Base-by-base conservation (phyloP, 495 filamentous ascomycete genomes). In the Cercophora scortea region DNA sequence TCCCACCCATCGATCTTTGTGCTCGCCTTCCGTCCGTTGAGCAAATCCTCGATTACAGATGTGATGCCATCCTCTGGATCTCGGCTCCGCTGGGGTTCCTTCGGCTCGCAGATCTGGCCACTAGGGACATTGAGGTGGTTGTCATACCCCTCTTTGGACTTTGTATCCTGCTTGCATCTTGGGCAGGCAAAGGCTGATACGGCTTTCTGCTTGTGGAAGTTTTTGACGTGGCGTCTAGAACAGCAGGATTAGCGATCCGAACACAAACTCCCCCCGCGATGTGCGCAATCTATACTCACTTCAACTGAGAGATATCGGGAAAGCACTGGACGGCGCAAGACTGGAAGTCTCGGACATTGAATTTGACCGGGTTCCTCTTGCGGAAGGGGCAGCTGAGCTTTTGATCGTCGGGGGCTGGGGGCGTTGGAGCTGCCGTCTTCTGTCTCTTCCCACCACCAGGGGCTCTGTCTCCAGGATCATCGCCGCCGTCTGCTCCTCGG, bases 351-450 rank as follows among this genome's bases (percentile, higher is more conserved):
- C 67, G 63, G 41, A 70, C 50, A 32, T 70, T 71, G 51, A 71
- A 71, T 42, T 50, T 58, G 45, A 60, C 42, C n/a, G 68, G 67
- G 40, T 71, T 71, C 16, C 68, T 55, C 56, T 71, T 71, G 34
- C 68, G 62, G 41, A 65, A 71, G 7, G 68, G 68, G 38, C 68
- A 71, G 47, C 62, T 62, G 10, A 68, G 42, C 6, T 53, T 32
- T 13, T 59, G 41, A 41, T 39, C 53, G 8, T 25, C 40, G 1
- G 16, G 3, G 8, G 41, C 43, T 4, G 44, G 1, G 16, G 48
- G 32, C 42, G 41, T 11, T 19, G 36, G n/a, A 15, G 43, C 33
- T 33, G 38, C 45, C 11, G 48, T 34, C 45, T 42, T 33, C 11
- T 47, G 44, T 12, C 55, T 40, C 49, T 64, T 64, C 8, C 55